These are phyloP conservation scores for Camellia oleifera DNA, from an alignment of 179 eudicot genomes.

Conservation along the genomic window DNA sequence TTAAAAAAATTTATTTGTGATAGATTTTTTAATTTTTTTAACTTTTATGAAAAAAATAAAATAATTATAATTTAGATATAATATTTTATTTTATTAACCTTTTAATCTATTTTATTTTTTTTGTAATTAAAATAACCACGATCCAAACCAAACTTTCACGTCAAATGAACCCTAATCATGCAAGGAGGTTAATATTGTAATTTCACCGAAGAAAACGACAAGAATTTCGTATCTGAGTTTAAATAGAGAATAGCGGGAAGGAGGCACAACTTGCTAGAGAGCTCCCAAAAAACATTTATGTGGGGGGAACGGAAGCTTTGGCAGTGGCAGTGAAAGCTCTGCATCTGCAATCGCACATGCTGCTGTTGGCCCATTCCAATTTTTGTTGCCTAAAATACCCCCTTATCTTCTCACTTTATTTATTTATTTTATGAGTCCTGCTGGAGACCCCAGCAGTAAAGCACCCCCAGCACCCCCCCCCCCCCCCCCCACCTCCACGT, in stretches of 20 bases:
- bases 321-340: not conserved
- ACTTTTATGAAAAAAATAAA: too few species aligned
- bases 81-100: too few species aligned
- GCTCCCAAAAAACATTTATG: not conserved
- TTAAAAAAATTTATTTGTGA: too few species aligned
- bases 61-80: too few species aligned
- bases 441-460: too few species aligned
- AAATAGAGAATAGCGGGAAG: slow-evolving; percentile 13
- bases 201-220: not conserved
- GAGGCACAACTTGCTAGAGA: slow-evolving; percentile 14
- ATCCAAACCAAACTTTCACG: not conserved
- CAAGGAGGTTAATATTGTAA: not conserved
- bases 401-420: not conserved
- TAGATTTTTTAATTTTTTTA: too few species aligned
- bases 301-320: not conserved
- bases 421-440: too few species aligned
- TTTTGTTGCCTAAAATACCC: slow-evolving; percentile 14
- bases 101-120: too few species aligned
- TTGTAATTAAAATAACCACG: too few species aligned
- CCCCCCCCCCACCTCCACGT: too few species aligned
- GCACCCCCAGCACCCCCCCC: too few species aligned
- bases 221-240: slow-evolving; percentile 1
- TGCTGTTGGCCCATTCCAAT: not conserved
- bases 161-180: not conserved
- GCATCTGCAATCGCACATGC: slow-evolving; percentile 21